Evolutionary conservation across 768 basidiomycete genomes (phyloP).

Genomic region (Exsudoporus frostii): DNA sequence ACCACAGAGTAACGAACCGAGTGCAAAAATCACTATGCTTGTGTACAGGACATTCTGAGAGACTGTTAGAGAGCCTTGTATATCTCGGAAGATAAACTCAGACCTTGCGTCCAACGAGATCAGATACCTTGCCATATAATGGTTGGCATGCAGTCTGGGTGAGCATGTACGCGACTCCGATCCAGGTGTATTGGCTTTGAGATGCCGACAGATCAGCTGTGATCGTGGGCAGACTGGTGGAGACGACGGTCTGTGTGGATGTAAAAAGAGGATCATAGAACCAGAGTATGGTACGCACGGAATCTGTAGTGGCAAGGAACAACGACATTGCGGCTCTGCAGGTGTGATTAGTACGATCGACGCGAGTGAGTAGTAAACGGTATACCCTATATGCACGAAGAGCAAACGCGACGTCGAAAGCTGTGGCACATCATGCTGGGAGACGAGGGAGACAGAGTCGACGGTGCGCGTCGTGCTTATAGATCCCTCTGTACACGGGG

Average conservation of each 20-base stretch:
- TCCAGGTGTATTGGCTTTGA: conserved; percentile 79
- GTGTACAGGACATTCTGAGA: conserved; percentile 61
- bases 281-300: conserved; percentile 44
- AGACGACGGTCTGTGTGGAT: conserved; percentile 58
- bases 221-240: conserved; percentile 81
- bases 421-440: conserved; percentile 14
- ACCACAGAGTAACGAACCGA: conserved; percentile 81
- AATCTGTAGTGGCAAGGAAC: conserved; percentile 85
- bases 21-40: conserved; percentile 71
- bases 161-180: conserved; percentile 80
- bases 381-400: conserved; percentile 67
- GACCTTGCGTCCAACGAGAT: conserved; percentile 79
- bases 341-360: conserved; percentile 11
- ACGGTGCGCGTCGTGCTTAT: conserved; percentile 11
- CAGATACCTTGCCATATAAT: conserved; percentile 75
- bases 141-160: conserved; percentile 86
- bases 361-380: not conserved
- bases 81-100: conserved; percentile 13
- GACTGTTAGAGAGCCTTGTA: conserved; percentile 2
- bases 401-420: conserved; percentile 58
- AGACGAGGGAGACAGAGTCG: conserved; percentile 27
- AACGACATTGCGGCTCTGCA: conserved; percentile 71
- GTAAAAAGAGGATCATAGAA: conserved; percentile 3
- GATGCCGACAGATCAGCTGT: conserved; percentile 64
- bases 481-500: conserved; percentile 20